A percentile compares a stretch with the other conserved stretches of the same genome.
These are phyloP conservation scores for Aspergillus fructus DNA, from an alignment of 2,329 filamentous ascomycete species.

Conservation along the genomic window DNA sequence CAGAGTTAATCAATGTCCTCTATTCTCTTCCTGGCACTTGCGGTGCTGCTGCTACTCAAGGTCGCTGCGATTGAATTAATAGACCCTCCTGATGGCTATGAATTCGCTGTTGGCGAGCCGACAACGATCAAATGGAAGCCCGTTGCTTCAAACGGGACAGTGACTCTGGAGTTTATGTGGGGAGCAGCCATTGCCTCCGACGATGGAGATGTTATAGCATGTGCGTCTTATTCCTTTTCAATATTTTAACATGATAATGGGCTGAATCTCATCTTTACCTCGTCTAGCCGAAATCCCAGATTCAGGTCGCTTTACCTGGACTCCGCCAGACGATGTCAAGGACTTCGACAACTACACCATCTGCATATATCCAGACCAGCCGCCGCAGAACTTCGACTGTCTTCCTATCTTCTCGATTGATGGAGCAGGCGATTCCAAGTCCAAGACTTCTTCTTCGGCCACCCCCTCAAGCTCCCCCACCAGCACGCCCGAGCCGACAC, in stretches of 20 bases:
- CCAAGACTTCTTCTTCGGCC: neutral
- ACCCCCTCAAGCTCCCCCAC: neutral
- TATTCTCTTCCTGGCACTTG: neutral
- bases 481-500: neutral
- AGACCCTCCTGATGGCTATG: neutral
- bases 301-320: neutral
- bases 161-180: neutral
- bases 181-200: neutral
- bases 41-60: neutral
- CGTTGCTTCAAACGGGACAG: neutral
- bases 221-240: neutral
- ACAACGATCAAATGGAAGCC: neutral
- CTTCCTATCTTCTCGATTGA: neutral
- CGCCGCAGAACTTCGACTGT: neutral
- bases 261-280: neutral
- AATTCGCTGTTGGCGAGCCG: neutral
- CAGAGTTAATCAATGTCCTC: neutral
- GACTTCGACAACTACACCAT: neutral
- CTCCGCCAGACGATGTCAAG: neutral
- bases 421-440: neutral
- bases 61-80: neutral
- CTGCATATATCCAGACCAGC: neutral
- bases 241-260: neutral
- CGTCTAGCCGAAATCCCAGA: neutral
- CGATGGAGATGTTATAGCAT: neutral